A percentile compares a stretch with the other conserved stretches of the same genome.
Evolutionary conservation across 2,329 filamentous ascomycete genomes (phyloP).

Genomic region (Hymenoscyphus fraxineus): DNA sequence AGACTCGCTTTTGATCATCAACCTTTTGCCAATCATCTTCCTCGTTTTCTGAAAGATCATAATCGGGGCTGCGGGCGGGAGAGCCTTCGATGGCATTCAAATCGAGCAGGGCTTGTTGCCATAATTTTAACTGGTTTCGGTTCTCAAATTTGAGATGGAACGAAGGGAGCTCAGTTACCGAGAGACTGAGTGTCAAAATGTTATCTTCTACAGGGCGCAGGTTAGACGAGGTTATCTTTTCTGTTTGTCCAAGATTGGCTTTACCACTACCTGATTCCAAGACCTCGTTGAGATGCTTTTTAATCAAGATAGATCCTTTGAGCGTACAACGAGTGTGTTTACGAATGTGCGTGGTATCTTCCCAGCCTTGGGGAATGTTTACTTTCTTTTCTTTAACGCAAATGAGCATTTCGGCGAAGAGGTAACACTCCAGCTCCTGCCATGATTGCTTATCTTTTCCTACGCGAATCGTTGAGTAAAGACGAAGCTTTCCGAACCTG

Average conservation of each 20-base stretch:
- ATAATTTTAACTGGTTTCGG: conserved; percentile 78
- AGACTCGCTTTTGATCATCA: conserved; percentile 62
- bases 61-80: conserved; percentile 66
- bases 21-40: conserved; percentile 80
- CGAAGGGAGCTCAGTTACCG: conserved; percentile 84
- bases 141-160: conserved; percentile 91
- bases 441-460: conserved; percentile 95
- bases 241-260: conserved; percentile 28
- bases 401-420: conserved; percentile 98
- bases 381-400: conserved; percentile 96
- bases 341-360: conserved; percentile 52
- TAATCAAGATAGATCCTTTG: conserved; percentile 96
- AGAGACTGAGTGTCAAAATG: conserved; percentile 82
- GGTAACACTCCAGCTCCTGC: conserved; percentile 96
- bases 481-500: conserved; percentile 84
- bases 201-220: conserved; percentile 61
- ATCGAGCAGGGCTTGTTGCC: conserved; percentile 83
- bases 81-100: conserved; percentile 68
- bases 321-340: conserved; percentile 78
- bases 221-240: conserved; percentile 36
- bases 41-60: conserved; percentile 78
- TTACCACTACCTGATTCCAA: conserved; percentile 59
- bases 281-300: conserved; percentile 93
- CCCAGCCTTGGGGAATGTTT: conserved; percentile 59
- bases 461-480: conserved; percentile 86